phyloP scores from a whole-genome alignment of 2,329 filamentous ascomycete genomes.

The Ambrosiella xylebori region DNA sequence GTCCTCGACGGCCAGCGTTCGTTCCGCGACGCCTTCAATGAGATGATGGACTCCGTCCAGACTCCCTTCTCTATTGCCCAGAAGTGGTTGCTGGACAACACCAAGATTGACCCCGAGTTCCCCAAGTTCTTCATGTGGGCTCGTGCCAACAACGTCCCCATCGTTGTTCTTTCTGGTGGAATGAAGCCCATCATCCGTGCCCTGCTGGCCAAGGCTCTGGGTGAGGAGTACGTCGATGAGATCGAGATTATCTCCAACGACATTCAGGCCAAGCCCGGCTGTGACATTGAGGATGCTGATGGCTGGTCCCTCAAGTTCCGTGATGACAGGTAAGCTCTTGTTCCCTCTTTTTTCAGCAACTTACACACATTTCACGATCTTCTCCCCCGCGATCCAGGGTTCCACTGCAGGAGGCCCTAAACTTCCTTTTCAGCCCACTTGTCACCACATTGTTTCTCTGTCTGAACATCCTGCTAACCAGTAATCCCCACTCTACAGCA shows the following conservation, averaged over 20 bases:
- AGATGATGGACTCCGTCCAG: conserved; percentile 80
- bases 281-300: conserved; percentile 58
- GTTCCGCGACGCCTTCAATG: conserved; percentile 74
- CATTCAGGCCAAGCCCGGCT: conserved; percentile 44
- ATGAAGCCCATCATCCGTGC: conserved; percentile 87
- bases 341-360: background rate
- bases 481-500: conserved; percentile 26
- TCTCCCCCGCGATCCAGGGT: background rate
- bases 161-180: conserved; percentile 80
- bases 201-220: conserved; percentile 62
- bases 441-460: background rate
- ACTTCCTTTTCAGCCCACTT: background rate
- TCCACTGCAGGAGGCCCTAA: background rate
- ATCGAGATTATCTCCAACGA: conserved; percentile 87
- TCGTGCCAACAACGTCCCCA: conserved; percentile 64
- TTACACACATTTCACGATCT: background rate
- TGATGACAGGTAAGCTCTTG: conserved; percentile 38
- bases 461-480: conserved; percentile 11
- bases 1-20: conserved; percentile 53
- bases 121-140: conserved; percentile 76
- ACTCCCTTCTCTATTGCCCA: conserved; percentile 72
- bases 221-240: conserved; percentile 52
- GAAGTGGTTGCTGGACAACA: conserved; percentile 58
- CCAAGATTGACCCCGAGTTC: conserved; percentile 79
- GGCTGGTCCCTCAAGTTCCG: conserved; percentile 84